Conservation (phyloP, 2,329 filamentous ascomycete species). For the Monosporascus sp. region DNA sequence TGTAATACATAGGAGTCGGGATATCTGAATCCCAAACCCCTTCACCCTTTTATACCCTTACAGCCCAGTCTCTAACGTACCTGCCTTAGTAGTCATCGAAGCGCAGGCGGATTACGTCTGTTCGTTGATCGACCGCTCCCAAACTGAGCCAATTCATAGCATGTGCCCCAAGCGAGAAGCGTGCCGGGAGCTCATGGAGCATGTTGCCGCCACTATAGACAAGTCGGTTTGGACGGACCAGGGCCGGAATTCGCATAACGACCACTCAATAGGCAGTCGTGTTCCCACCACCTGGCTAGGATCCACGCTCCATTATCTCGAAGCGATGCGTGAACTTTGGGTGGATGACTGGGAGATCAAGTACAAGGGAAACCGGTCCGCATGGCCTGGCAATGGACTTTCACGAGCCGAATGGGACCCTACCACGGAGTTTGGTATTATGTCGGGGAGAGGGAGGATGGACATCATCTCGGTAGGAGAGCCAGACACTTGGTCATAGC, state of each 20-base stretch:
- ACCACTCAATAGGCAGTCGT: slow-evolving; percentile 33
- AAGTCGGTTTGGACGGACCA: slow-evolving; percentile 38
- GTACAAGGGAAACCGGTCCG: slow-evolving; percentile 30
- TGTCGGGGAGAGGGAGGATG: too few relatives aligned
- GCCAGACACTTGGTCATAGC: too few relatives aligned
- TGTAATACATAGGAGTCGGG: slow-evolving; percentile 24
- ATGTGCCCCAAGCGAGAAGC: slow-evolving; percentile 39
- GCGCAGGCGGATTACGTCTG: slow-evolving; percentile 44
- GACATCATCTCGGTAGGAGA: too few relatives aligned
- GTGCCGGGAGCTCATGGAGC: slow-evolving; percentile 43
- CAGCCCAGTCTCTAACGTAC: slow-evolving; percentile 32
- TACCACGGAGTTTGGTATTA: slow-evolving; percentile 29
- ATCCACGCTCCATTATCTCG: slow-evolving; percentile 42
- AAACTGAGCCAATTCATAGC: slow-evolving; percentile 39
- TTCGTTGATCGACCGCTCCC: slow-evolving; percentile 42
- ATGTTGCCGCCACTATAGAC: slow-evolving; percentile 39
- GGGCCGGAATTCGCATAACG: slow-evolving; percentile 45
- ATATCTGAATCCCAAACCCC: slow-evolving; percentile 21
- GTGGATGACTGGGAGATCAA: slow-evolving; percentile 41
- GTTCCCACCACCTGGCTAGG: slow-evolving; percentile 40
- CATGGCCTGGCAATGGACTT: slow-evolving; percentile 37
- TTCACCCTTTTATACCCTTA: slow-evolving; percentile 35
- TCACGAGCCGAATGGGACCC: slow-evolving; percentile 35
- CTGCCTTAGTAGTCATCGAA: slow-evolving; percentile 30
- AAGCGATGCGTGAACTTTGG: slow-evolving; percentile 37